Evolutionary conservation across 2,329 filamentous ascomycete genomes (phyloP).

Genomic region (Geosmithia putterillii): DNA sequence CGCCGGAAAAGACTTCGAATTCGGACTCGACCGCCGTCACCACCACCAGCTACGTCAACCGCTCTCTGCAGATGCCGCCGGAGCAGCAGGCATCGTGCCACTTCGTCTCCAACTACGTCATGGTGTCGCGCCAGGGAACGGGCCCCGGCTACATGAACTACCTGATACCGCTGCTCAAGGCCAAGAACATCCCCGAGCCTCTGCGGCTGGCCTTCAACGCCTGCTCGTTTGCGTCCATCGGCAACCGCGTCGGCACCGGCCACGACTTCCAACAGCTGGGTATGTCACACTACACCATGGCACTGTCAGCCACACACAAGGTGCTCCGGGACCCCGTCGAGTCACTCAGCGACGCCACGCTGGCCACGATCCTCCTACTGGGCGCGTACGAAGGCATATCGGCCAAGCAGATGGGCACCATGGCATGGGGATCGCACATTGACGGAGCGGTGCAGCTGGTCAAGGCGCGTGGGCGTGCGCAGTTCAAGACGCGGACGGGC

Average conservation of each 20-base stretch:
- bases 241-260: slow-evolving; percentile 30
- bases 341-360: slow-evolving; percentile 41
- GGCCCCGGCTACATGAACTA: slow-evolving; percentile 47
- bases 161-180: slow-evolving; percentile 40
- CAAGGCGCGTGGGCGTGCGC: slow-evolving; percentile 42
- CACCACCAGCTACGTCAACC: slow-evolving; percentile 4
- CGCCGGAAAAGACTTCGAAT: slow-evolving; percentile 6
- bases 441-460: slow-evolving; percentile 51
- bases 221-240: slow-evolving; percentile 43
- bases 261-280: slow-evolving; percentile 24
- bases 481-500: slow-evolving; percentile 39
- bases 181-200: slow-evolving; percentile 28
- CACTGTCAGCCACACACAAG: slow-evolving; percentile 36
- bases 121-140: slow-evolving; percentile 36
- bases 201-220: slow-evolving; percentile 46
- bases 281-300: slow-evolving; percentile 40
- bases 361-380: slow-evolving; percentile 47
- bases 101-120: slow-evolving; percentile 49
- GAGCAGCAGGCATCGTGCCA: slow-evolving; percentile 45
- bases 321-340: slow-evolving; percentile 37
- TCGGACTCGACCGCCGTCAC: slow-evolving; percentile 8
- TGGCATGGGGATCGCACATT: slow-evolving; percentile 52
- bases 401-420: slow-evolving; percentile 37
- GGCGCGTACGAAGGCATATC: slow-evolving; percentile 50
- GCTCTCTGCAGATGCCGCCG: slow-evolving; percentile 27